Base-by-base conservation (phyloP, 306 rosid species). In the Lotus japonicus region DNA sequence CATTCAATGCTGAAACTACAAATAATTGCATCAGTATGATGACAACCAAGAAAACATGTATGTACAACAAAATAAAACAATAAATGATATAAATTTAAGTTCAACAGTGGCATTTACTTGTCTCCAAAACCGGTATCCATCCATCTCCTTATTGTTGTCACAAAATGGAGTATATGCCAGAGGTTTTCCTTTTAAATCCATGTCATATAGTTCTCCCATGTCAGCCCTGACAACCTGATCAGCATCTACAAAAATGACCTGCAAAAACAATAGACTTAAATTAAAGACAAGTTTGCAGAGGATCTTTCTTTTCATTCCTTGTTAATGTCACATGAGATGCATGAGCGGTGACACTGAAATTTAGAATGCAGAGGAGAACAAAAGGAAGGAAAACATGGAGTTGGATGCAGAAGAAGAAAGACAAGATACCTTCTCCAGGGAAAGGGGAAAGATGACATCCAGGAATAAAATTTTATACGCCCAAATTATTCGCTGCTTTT, bases 61-160 rank as follows among this genome's bases (percentile, higher is more conserved):
- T 38, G 9, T 36, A 45, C 51, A 12, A 23, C 9, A 57, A 23
- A 46, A 59, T 11, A 57, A n/a, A 52, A 58, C 58, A 14, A 58
- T 6, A 73, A 68, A 14, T 53, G 16, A 72, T 39, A 64, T 33
- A 70, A 67, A 48, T 55, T 41, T 14, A 62, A 23, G 35, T 64
- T 62, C 23, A 79, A 68, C 12, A 80, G 58, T 17, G 52, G 44
- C 76, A 67, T 56, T 36, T 87, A 95, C 99, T 81, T 95, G 97
- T 86, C 99, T 85, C 99, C 99, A 95, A 80, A 95, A 95, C 35
- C 99, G 88, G 80, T 88, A 95, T 46, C 99, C 97, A 79, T 94
- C 98, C 98, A 94, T 94, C 71, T 94, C 98, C 89, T 51, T 90
- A 78, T 94, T 94, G 79, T 95, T 95, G 76, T 95, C 97, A 76